A percentile compares a stretch with the other conserved stretches of the same genome.
Evolutionary conservation across 805 yeast genomes (phyloP).

Genomic region (Saccharomycopsis sp.): DNA sequence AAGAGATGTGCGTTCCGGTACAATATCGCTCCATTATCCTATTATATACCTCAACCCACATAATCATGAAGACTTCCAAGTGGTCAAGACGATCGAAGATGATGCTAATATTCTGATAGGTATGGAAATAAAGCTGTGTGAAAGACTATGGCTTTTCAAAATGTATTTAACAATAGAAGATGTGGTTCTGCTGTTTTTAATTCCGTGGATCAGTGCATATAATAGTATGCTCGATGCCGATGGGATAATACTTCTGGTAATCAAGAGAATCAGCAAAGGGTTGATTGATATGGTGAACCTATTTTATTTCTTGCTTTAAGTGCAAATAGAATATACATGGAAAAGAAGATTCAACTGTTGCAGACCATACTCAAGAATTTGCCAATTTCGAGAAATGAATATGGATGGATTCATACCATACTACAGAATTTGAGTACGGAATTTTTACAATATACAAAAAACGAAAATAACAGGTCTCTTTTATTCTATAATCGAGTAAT

Average conservation of each 20-base stretch:
- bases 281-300: constrained; percentile 12
- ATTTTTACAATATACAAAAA: no score
- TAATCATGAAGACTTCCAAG: neutral
- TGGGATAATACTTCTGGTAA: constrained; percentile 38
- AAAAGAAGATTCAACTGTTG: no score
- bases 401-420: no score
- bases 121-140: constrained; percentile 1
- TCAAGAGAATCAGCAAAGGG: constrained; percentile 37
- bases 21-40: constrained; percentile 14
- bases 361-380: no score
- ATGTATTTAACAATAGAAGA: neutral
- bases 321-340: no score
- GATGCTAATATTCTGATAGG: neutral
- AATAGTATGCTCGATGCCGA: neutral
- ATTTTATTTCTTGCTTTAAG: constrained; percentile 1
- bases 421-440: no score
- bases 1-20: constrained; percentile 12
- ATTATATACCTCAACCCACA: constrained; percentile 1
- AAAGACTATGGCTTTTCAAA: neutral
- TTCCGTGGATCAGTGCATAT: neutral
- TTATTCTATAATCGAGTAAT: no score
- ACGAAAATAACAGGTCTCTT: no score
- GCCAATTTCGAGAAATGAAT: no score
- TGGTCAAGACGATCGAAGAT: neutral
- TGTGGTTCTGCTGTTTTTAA: neutral